Evolutionary conservation across 2,329 filamentous ascomycete species (phyloP).

Genomic region (Botrytis byssoidea): DNA sequence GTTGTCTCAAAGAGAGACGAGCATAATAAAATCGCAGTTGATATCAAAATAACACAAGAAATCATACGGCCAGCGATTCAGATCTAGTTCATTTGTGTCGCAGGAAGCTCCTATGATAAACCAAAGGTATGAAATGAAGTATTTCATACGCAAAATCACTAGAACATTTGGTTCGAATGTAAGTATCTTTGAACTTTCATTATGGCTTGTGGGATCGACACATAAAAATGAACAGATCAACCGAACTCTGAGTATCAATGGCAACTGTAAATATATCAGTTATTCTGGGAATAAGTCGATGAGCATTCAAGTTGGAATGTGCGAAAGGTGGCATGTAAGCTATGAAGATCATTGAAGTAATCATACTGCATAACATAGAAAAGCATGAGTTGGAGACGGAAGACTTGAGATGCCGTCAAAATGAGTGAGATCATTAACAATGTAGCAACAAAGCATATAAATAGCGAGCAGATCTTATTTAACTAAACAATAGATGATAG

Average conservation of each 20-base stretch:
- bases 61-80: background rate
- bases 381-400: background rate
- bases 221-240: background rate
- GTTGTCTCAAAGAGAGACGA: too few species aligned
- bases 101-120: background rate
- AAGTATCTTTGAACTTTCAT: background rate
- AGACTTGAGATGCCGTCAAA: background rate
- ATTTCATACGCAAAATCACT: rapidly evolving
- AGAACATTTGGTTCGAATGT: background rate
- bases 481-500: background rate
- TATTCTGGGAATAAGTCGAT: background rate
- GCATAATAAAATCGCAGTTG: background rate
- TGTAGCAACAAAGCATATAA: background rate
- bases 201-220: background rate
- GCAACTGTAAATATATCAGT: background rate
- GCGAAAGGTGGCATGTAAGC: background rate
- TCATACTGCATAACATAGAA: too few species aligned
- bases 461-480: background rate
- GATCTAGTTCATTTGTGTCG: background rate
- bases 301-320: background rate
- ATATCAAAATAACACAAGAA: background rate
- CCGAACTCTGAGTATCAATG: background rate
- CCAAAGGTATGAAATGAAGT: background rate
- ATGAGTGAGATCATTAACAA: background rate
- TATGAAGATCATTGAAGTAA: background rate